Base-by-base conservation (phyloP, 768 basidiomycete species). In the Trametes meyenii region DNA sequence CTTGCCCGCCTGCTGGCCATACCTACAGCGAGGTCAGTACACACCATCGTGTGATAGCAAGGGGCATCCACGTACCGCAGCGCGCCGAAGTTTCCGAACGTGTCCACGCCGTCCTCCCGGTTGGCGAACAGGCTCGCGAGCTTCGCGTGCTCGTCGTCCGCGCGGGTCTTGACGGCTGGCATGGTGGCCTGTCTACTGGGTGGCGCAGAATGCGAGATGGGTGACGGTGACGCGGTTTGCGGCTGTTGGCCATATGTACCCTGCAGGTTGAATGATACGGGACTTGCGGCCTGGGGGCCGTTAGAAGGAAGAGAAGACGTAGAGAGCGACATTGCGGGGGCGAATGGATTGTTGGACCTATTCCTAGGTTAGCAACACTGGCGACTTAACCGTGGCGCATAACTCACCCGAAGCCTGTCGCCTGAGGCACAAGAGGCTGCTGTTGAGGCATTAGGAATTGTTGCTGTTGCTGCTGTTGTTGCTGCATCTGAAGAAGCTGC, bases 301-400 rank as follows among this genome's bases (percentile, higher is more conserved):
- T 67, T 79, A 33, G 71, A 71, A 2, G 69, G 66, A 21, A 69
- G 65, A 7, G 70, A 70, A 2, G 82, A 72, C 19, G 75, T 54
- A 23, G 72, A 69, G 8, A 76, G 68, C 58, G 69, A 63, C 23
- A 74, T 59, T 62, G 74, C 23, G 64, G 79, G 71, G 0, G 94
- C 96, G 69, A 99, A 98, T 0, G 97, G 97, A 72, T 99, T 99
- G 81, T 98, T 98, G 38, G 93, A 89, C 10, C 93, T 92, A 67
- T 65, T 73, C 14, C 59, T 23, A 67, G 26, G 40, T 43, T 35
- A 59, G 52, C 19, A n/a, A 45, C 26, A 5, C 8, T 33, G 1
- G 1, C 4, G 14, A 40, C 29, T 1, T 12, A 2, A 12, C 17
- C 12, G 12, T 26, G 12, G 0, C 10, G 12, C 17, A 35, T 36